Evolutionary conservation across 2,329 filamentous ascomycete species (phyloP), one percentile per base, ranked within the genome.

Genomic region (Pleurostoma richardsiae): DNA sequence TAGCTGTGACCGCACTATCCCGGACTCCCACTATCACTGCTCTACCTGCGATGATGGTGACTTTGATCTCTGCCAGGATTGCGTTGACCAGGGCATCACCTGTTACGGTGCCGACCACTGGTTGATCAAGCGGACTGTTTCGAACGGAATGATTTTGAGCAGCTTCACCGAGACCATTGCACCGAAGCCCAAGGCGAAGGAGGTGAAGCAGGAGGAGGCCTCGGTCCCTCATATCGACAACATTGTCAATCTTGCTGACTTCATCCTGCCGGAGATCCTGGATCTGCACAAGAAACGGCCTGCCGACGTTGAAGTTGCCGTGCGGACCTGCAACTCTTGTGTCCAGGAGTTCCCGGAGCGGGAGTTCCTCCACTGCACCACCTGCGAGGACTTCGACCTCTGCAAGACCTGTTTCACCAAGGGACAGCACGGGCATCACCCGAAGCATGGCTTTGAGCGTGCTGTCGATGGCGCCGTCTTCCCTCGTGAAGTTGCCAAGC

Each of bases 21-120:
- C 85, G 29, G 83, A 90, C 56, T 80, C 83, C 44, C 92, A 99
- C 68, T 99, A 88, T 67, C 94, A 99, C 70, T 99, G 95, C 74
- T 88, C 88, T 54, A 88, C 87, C 48, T 99, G 94, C 63, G 90
- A 97, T 54, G 82, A 86, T 48, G 94, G 92, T 39, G 94, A 99
- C 65, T 99, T 91, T 59, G 94, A 99, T 61, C 80, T 99, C 30
- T 99, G 95, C 74, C 78, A 83, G 53, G 67, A 73, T 5, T 99
- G 94, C 59, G 82, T 96, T 42, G 78, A 83, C 43, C 71, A 76
- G 39, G 91, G 91, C 52, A 76, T 86, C 48, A 80, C 87, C 39
- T 99, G 95, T 72, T 79, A 83, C 52, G 84, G 84, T 48, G 79
- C 85, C 30, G 79, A 82, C 52, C 94, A 99, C 70, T 96, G 90